phyloP scores from a whole-genome alignment of 192 early-diverging fungal genomes.

The Physocladia obscura region DNA sequence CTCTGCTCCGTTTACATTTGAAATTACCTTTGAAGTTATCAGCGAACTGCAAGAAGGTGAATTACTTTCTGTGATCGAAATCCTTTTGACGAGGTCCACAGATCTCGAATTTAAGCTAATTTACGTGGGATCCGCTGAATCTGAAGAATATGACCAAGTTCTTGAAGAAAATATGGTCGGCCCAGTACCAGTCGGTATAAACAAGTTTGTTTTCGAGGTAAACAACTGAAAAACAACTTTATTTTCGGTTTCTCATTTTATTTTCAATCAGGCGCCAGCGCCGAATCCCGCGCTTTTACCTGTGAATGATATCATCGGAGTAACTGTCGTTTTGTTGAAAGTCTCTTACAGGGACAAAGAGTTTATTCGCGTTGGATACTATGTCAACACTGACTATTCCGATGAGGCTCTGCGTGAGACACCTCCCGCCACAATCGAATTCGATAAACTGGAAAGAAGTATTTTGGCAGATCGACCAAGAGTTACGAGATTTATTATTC shows the following conservation, averaged over 20 bases:
- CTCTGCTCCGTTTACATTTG: conserved; percentile 80
- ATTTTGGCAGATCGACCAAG: conserved; percentile 92
- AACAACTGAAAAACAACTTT: neutral
- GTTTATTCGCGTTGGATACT: conserved; percentile 97
- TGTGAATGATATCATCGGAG: conserved; percentile 77
- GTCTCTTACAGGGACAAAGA: conserved; percentile 87
- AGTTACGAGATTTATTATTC: conserved; percentile 82
- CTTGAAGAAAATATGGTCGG: conserved; percentile 95
- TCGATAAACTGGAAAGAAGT: conserved; percentile 78
- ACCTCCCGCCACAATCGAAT: conserved; percentile 68
- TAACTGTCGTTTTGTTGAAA: conserved; percentile 87
- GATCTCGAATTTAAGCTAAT: conserved; percentile 96
- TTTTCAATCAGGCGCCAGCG: conserved; percentile 42
- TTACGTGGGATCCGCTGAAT: conserved; percentile 89
- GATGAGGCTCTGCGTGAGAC: conserved; percentile 78
- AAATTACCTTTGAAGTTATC: conserved; percentile 97
- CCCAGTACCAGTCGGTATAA: conserved; percentile 90
- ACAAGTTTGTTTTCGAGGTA: conserved; percentile 92
- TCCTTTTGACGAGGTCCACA: conserved; percentile 30
- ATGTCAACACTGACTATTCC: conserved; percentile 93
- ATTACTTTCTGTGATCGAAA: neutral
- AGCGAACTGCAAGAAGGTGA: conserved; percentile 81
- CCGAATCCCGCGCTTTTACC: conserved; percentile 75
- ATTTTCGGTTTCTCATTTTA: neutral
- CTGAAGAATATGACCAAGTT: conserved; percentile 82